Evolutionary conservation across 2,329 filamentous ascomycete species (phyloP).

Genomic region (Escovopsis sp.): DNA sequence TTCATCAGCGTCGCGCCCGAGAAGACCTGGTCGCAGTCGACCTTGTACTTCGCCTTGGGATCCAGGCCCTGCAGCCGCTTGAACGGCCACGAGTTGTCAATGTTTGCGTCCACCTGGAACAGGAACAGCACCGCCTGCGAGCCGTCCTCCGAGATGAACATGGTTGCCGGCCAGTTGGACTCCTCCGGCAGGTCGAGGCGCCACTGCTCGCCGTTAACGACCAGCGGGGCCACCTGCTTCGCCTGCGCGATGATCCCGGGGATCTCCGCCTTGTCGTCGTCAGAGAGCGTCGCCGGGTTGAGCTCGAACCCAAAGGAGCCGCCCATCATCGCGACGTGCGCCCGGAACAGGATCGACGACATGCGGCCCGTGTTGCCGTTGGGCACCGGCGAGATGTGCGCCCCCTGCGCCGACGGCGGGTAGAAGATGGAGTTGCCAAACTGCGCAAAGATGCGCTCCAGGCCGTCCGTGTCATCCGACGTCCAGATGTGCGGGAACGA

Average conservation of each 20-base stretch:
- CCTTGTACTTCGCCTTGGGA: slow-evolving; percentile 33
- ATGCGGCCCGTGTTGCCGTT: slow-evolving; percentile 42
- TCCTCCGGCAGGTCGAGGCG: slow-evolving; percentile 41
- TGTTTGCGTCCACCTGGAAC: slow-evolving; percentile 39
- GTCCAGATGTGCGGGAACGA: slow-evolving; percentile 55
- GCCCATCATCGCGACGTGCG: slow-evolving; percentile 54
- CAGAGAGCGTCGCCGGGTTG: slow-evolving; percentile 35
- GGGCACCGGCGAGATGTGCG: slow-evolving; percentile 47
- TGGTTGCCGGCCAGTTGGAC: slow-evolving; percentile 46
- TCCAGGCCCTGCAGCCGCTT: slow-evolving; percentile 44
- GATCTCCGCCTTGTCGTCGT: slow-evolving; percentile 36
- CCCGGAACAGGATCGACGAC: slow-evolving; percentile 43
- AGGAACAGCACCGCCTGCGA: slow-evolving; percentile 39
- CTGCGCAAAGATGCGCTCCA: slow-evolving; percentile 46
- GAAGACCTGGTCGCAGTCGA: slow-evolving; percentile 36
- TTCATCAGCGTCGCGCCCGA: slow-evolving; percentile 50
- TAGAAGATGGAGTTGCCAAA: slow-evolving; percentile 50
- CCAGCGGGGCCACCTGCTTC: slow-evolving; percentile 42
- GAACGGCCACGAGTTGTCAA: slow-evolving; percentile 37
- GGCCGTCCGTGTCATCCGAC: slow-evolving; percentile 48
- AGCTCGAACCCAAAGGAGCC: slow-evolving; percentile 52
- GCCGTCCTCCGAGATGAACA: slow-evolving; percentile 41
- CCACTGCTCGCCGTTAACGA: slow-evolving; percentile 44
- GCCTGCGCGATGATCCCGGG: slow-evolving; percentile 39
- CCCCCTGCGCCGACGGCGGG: slow-evolving; percentile 48